These are phyloP conservation scores for Cyclotella sp. DNA, from an alignment of 108 stramenopile genomes.

Conservation along the genomic window DNA sequence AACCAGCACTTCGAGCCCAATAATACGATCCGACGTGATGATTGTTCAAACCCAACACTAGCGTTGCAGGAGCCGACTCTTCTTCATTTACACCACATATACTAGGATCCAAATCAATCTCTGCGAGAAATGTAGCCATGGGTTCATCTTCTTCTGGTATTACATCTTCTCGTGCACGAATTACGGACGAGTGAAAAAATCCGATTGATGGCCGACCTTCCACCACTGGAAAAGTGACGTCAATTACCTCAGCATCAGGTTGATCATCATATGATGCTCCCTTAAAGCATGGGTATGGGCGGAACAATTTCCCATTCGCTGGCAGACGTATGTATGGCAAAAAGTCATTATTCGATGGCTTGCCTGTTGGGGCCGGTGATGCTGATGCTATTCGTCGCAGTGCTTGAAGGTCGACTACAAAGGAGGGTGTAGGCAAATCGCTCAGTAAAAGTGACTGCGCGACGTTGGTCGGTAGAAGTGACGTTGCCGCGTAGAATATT, in stretches of 20 bases:
- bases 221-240: constrained; percentile 37
- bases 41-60: constrained; percentile 78
- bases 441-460: constrained; percentile 47
- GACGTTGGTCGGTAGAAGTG: neutral
- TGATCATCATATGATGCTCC: constrained; percentile 11
- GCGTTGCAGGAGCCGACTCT: constrained; percentile 12
- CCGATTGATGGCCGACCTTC: constrained; percentile 45
- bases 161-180: constrained; percentile 45
- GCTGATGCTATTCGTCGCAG: constrained; percentile 39
- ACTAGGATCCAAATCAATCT: constrained; percentile 46
- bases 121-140: constrained; percentile 56
- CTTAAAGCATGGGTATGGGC: constrained; percentile 37
- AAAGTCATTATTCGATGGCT: neutral
- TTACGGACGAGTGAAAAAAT: constrained; percentile 51
- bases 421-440: constrained; percentile 67
- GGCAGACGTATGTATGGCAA: constrained; percentile 38
- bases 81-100: constrained; percentile 29
- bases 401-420: constrained; percentile 47
- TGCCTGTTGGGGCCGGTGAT: constrained; percentile 30
- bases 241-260: constrained; percentile 22
- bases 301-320: constrained; percentile 27
- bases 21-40: constrained; percentile 86
- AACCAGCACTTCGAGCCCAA: constrained; percentile 78
- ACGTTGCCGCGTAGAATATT: constrained; percentile 11
- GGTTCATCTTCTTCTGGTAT: constrained; percentile 41